A percentile compares a stretch with the other conserved stretches of the same genome.
Evolutionary conservation across 495 filamentous ascomycete genomes (phyloP).

Genomic region (Copromyces sp.): DNA sequence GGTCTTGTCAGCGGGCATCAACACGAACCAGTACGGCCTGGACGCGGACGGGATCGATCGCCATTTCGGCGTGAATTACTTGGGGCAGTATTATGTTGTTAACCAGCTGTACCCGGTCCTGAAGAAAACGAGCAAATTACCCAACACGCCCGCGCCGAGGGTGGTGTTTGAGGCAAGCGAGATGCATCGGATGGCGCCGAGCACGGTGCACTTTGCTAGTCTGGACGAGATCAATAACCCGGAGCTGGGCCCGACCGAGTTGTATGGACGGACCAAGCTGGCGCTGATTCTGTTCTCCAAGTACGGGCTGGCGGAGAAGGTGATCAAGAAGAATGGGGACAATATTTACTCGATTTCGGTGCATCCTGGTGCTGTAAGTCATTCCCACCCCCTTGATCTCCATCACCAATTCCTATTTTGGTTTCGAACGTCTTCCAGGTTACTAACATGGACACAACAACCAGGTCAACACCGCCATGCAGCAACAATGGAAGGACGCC

Average conservation of each 20-base stretch:
- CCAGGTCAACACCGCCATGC: conserved; percentile 37
- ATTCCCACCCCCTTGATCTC: background rate
- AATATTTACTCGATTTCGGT: conserved; percentile 31
- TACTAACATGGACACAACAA: background rate
- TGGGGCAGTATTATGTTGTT: conserved; percentile 36
- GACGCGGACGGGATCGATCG: conserved; percentile 37
- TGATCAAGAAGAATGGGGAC: conserved; percentile 34
- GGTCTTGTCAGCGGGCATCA: conserved; percentile 41
- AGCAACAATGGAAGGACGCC: conserved; percentile 39
- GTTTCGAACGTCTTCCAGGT: no score
- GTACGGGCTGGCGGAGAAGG: conserved; percentile 29
- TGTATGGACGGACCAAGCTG: conserved; percentile 47
- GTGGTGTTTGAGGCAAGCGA: conserved; percentile 46
- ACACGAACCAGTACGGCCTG: conserved; percentile 31
- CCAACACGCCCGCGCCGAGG: conserved; percentile 21
- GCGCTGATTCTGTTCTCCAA: conserved; percentile 44
- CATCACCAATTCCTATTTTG: background rate
- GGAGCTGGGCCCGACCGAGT: conserved; percentile 39
- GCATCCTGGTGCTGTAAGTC: conserved; percentile 33
- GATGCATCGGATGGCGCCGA: conserved; percentile 39
- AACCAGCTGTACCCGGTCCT: conserved; percentile 36
- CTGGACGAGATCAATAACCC: conserved; percentile 44
- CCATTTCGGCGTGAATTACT: conserved; percentile 42
- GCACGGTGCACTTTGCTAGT: conserved; percentile 34
- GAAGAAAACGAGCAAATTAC: conserved; percentile 26